phyloP scores from a whole-genome alignment of 2,329 filamentous ascomycete species.

The Colletotrichum orbiculare region DNA sequence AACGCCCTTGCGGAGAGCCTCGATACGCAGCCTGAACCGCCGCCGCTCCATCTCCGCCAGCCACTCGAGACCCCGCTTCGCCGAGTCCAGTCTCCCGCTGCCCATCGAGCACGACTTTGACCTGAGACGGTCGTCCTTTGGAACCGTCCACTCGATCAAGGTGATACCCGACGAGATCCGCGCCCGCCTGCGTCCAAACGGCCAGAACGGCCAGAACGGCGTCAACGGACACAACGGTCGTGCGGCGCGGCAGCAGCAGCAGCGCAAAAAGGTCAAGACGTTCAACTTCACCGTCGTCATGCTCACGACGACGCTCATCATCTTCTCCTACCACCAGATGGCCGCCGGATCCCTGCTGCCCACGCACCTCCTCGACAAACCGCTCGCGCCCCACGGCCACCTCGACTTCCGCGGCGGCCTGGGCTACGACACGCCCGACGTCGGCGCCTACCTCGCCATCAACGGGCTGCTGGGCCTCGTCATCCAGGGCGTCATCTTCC shows the following conservation, averaged over 20 bases:
- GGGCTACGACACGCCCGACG: conserved; percentile 71
- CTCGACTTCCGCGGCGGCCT: conserved; percentile 68
- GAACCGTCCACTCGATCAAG: conserved; percentile 54
- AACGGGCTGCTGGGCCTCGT: conserved; percentile 79
- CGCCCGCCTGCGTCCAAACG: conserved; percentile 11
- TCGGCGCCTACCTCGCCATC: conserved; percentile 75
- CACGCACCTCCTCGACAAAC: conserved; percentile 54
- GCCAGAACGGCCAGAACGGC: background rate
- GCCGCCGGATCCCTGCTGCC: conserved; percentile 55
- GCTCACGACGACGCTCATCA: conserved; percentile 52
- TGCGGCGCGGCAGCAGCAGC: conserved; percentile 11
- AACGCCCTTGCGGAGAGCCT: conserved; percentile 40
- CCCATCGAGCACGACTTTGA: conserved; percentile 50
- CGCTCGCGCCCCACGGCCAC: conserved; percentile 40
- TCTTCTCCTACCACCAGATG: conserved; percentile 60
- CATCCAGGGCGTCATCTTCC: conserved; percentile 79
- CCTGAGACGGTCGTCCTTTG: conserved; percentile 51
- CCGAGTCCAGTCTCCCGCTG: conserved; percentile 48
- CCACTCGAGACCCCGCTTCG: conserved; percentile 44
- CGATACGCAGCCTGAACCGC: conserved; percentile 39
- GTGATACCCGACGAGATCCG: conserved; percentile 40
- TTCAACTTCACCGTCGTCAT: conserved; percentile 51
- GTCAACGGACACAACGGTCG: conserved; percentile 18
- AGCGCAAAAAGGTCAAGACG: conserved; percentile 44
- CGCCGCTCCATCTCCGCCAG: conserved; percentile 36